phyloP scores from a whole-genome alignment of 306 rosid genomes.

The Dryas alaskensis region DNA sequence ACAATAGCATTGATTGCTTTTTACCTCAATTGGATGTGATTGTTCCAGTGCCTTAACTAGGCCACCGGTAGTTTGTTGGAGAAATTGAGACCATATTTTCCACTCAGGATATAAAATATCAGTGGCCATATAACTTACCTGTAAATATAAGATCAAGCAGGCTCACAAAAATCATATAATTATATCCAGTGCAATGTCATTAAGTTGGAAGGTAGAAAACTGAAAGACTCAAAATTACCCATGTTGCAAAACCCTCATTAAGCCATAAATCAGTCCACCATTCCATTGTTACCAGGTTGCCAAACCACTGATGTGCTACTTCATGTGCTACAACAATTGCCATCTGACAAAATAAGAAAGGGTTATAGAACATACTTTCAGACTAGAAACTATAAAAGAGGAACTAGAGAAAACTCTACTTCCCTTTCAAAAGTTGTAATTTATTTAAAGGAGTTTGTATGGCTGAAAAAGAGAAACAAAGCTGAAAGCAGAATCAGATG shows the following conservation, averaged over 20 bases:
- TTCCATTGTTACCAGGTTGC: constrained; percentile 72
- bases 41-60: constrained; percentile 45
- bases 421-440: not conserved
- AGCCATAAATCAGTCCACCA: constrained; percentile 79
- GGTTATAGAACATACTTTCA: not conserved
- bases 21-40: constrained; percentile 67
- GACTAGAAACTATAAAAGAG: not conserved
- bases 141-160: constrained; percentile 19
- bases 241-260: constrained; percentile 70
- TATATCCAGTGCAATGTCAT: not conserved
- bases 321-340: constrained; percentile 54
- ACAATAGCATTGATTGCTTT: constrained; percentile 1
- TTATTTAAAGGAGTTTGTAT: not conserved
- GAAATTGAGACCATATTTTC: constrained; percentile 64
- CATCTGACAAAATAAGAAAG: constrained; percentile 32
- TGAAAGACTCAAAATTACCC: constrained; percentile 39
- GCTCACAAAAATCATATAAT: constrained; percentile 8
- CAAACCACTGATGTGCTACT: constrained; percentile 77
- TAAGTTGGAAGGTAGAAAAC: constrained; percentile 1
- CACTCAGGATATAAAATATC: constrained; percentile 59
- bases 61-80: constrained; percentile 38
- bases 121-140: constrained; percentile 65
- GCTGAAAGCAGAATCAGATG: not conserved
- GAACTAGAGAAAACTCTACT: not conserved
- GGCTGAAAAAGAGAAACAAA: not conserved